Evolutionary conservation across 768 basidiomycete species (phyloP).

Genomic region (Paxillus ammoniavirescens): DNA sequence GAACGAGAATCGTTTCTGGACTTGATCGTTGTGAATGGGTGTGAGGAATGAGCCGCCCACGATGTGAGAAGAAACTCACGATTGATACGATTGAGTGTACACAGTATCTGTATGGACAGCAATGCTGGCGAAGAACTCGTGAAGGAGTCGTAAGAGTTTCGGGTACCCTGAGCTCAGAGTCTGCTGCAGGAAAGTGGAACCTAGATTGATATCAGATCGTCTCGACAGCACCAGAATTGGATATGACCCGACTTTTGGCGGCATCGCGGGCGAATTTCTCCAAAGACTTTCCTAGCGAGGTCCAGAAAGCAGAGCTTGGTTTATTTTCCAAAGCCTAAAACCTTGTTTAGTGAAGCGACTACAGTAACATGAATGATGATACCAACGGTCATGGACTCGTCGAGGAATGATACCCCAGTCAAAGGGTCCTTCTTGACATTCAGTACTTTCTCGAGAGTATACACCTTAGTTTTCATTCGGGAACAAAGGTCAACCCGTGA

Average conservation of each 20-base stretch:
- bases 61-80: slow-evolving; percentile 41
- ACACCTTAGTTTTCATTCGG: slow-evolving; percentile 56
- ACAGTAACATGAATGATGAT: background rate
- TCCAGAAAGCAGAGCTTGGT: slow-evolving; percentile 92
- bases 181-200: slow-evolving; percentile 88
- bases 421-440: slow-evolving; percentile 82
- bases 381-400: slow-evolving; percentile 88
- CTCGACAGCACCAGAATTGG: background rate
- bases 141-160: slow-evolving; percentile 83
- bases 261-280: slow-evolving; percentile 83
- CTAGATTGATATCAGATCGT: slow-evolving; percentile 38
- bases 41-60: slow-evolving; percentile 1
- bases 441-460: slow-evolving; percentile 92
- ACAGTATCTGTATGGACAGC: slow-evolving; percentile 94
- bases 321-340: slow-evolving; percentile 85
- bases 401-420: slow-evolving; percentile 77
- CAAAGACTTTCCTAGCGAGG: slow-evolving; percentile 70
- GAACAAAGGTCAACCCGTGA: background rate
- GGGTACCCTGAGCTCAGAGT: slow-evolving; percentile 87
- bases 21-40: slow-evolving; percentile 36
- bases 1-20: slow-evolving; percentile 87
- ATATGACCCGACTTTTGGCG: slow-evolving; percentile 56
- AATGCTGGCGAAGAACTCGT: slow-evolving; percentile 95
- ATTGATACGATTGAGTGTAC: slow-evolving; percentile 82
- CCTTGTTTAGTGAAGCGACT: slow-evolving; percentile 1